phyloP scores from a whole-genome alignment of 257 asterid species.

The Linderniella brevidens region DNA sequence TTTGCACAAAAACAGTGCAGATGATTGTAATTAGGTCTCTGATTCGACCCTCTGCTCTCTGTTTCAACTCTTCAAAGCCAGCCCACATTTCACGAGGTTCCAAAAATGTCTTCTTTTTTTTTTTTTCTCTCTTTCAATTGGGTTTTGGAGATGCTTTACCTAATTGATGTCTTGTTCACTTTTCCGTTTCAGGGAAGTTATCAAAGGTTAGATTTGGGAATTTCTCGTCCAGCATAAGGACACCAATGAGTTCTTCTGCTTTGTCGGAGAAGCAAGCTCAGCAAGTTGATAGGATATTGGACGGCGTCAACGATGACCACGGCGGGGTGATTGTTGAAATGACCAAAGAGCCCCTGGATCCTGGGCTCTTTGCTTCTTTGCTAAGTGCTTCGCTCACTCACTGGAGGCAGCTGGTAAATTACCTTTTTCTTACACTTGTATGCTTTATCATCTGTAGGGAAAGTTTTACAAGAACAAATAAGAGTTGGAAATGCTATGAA shows the following conservation, averaged over 20 bases:
- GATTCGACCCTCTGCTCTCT: too few species aligned
- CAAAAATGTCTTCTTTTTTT: too few species aligned
- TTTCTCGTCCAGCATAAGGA: too few species aligned
- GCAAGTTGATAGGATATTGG: slow-evolving; percentile 36
- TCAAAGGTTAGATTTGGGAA: too few species aligned
- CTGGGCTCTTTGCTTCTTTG: slow-evolving; percentile 32
- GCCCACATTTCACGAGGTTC: too few species aligned
- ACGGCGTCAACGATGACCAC: slow-evolving; percentile 40
- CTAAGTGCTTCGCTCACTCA: slow-evolving; percentile 68
- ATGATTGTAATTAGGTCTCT: too few species aligned
- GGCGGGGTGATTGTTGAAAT: slow-evolving; percentile 84
- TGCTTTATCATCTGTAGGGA: not conserved
- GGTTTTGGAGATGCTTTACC: too few species aligned
- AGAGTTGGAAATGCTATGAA: not conserved
- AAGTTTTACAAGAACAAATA: not conserved
- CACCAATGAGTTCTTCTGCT: not conserved
- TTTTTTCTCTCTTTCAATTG: too few species aligned
- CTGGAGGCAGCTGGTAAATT: slow-evolving; percentile 52
- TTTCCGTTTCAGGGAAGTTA: too few species aligned
- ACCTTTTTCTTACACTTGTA: not conserved
- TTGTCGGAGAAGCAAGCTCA: slow-evolving; percentile 20
- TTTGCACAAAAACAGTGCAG: too few species aligned
- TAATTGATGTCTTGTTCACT: too few species aligned
- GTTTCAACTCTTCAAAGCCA: too few species aligned
- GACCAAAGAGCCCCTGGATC: slow-evolving; percentile 48